A percentile compares a stretch with the other conserved stretches of the same genome.
Evolutionary conservation across 805 yeast genomes (phyloP).

Genomic region (Saccharomycopsis fibuligera): DNA sequence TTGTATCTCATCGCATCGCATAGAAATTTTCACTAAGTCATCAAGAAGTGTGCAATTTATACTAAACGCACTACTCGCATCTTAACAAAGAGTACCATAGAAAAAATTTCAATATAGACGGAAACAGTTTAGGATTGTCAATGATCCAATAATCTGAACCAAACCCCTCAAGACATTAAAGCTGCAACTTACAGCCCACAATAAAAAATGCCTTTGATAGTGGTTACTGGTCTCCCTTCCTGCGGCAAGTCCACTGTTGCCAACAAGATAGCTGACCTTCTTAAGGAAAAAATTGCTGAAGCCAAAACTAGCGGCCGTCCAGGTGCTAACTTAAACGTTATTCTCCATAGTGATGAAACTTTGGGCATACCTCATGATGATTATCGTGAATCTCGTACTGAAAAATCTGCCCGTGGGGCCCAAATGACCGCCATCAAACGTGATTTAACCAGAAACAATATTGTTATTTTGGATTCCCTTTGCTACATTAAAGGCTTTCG

Average conservation of each 20-base stretch:
- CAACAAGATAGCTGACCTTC: conserved; percentile 38
- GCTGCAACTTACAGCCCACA: no score
- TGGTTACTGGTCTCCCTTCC: conserved; percentile 80
- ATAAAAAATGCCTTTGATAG: conserved; percentile 90
- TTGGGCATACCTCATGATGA: conserved; percentile 64
- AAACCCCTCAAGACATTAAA: no score
- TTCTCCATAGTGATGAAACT: conserved; percentile 70
- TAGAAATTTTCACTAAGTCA: no score
- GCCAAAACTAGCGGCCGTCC: conserved; percentile 35
- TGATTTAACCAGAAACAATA: conserved; percentile 56
- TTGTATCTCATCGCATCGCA: no score
- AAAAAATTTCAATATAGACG: no score
- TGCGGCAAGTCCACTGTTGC: conserved; percentile 83
- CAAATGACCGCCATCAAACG: conserved; percentile 89
- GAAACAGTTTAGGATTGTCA: no score
- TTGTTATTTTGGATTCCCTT: conserved; percentile 81
- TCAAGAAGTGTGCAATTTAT: no score
- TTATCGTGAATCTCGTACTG: conserved; percentile 67
- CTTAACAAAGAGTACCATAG: no score
- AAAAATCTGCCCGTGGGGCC: conserved; percentile 74
- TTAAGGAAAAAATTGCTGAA: conserved; percentile 40
- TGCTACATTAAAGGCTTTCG: conserved; percentile 93
- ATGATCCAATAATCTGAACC: no score
- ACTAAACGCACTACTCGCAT: no score
- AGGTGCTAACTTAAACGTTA: conserved; percentile 53